Evolutionary conservation across 1,284 basidiomycete species (phyloP).

Genomic region (Marasmius fiardii): DNA sequence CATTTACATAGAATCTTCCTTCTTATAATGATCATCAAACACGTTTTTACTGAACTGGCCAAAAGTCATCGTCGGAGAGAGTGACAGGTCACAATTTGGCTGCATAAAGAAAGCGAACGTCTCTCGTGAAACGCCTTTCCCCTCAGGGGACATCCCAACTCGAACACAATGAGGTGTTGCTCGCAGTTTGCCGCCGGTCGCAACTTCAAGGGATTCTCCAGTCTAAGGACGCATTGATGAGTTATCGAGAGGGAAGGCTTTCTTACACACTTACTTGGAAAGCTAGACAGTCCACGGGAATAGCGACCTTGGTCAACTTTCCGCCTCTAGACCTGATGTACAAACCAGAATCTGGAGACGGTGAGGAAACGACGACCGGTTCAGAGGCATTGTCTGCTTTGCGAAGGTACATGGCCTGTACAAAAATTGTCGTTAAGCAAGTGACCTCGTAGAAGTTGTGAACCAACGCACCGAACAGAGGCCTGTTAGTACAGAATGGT

Average conservation of each 20-base stretch:
- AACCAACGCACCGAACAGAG: slow-evolving; percentile 65
- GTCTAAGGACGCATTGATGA: slow-evolving; percentile 44
- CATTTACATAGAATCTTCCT: slow-evolving; percentile 26
- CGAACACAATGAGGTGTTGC: slow-evolving; percentile 93
- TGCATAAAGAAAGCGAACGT: slow-evolving; percentile 93
- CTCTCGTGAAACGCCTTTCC: slow-evolving; percentile 67
- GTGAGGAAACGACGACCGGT: slow-evolving; percentile 56
- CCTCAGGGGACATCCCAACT: slow-evolving; percentile 47
- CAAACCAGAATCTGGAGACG: slow-evolving; percentile 75
- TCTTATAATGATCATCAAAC: slow-evolving; percentile 76
- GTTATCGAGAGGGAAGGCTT: background rate
- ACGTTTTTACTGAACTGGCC: slow-evolving; percentile 86
- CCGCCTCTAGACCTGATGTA: slow-evolving; percentile 86
- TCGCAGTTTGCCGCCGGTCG: slow-evolving; percentile 71
- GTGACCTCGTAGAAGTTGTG: slow-evolving; percentile 15
- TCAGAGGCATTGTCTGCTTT: slow-evolving; percentile 31
- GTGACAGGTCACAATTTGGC: slow-evolving; percentile 76
- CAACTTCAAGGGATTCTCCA: slow-evolving; percentile 86
- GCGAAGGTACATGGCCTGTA: slow-evolving; percentile 79
- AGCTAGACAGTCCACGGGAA: slow-evolving; percentile 78
- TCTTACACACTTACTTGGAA: slow-evolving; percentile 46
- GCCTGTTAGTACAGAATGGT: slow-evolving; percentile 87
- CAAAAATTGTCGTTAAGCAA: slow-evolving; percentile 35
- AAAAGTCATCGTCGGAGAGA: slow-evolving; percentile 73
- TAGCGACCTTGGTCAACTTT: slow-evolving; percentile 73